Evolutionary conservation across 1,284 basidiomycete genomes (phyloP), one percentile per base, ranked within the genome.

Genomic region (Austroboletus niveus): DNA sequence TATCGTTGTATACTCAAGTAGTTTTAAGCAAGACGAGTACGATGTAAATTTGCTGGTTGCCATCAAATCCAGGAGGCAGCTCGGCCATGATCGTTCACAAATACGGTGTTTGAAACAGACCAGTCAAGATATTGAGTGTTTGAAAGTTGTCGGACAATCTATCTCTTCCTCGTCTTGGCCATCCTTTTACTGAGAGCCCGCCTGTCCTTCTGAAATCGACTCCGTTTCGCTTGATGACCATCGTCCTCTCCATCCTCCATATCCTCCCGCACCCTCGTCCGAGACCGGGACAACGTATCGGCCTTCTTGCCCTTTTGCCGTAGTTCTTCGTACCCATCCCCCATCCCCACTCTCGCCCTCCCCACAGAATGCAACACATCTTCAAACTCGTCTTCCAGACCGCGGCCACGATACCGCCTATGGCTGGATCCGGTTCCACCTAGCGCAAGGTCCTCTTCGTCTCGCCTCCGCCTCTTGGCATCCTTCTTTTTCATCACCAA

Each of bases 401-500:
- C 90, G 40, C 87, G 89, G 36, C 85, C 87, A 50, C 84, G 74
- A 17, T 82, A 72, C 15, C 79, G 74, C 29, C 82, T 73, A 39
- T 81, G 75, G 32, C 79, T 72, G 48, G 72, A 72, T 52, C 75
- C 74, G 53, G 73, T 66, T 45, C 76, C 68, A 45, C 97, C 96
- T n/a, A 98, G 76, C 8, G 94, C 94, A 57, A 98, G 76, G 58
- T 94, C 92, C 61, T 85, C 92, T 70, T 99, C 96, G 69, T 99
- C 96, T 55, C 85, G 78, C 51, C 73, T 73, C n/a, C 96, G 78
- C 50, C 86, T 76, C 65, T 80, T 84, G 20, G 82, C 81, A 49
- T 98, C 96, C 65, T 86, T 87, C 79, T 98, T 98, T 69, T 87
- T 91, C 80, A 94, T 89, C 55, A 96, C 81, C 50, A 98, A 69